Evolutionary conservation across 2,329 filamentous ascomycete species (phyloP), one percentile per base, ranked within the genome.

Genomic region (Scedosporium aurantiacum): DNA sequence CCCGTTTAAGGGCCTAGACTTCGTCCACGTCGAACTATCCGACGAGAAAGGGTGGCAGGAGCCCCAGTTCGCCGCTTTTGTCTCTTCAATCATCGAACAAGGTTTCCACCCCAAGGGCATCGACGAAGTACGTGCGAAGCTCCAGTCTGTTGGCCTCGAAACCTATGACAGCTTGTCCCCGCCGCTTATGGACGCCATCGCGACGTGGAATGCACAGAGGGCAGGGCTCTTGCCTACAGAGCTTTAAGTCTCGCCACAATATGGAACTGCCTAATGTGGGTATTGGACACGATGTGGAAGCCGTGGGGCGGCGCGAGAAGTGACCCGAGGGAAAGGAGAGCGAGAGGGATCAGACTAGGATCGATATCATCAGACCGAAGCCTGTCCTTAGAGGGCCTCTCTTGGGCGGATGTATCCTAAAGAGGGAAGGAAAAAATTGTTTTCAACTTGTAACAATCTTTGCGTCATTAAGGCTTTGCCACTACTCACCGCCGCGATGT

Each of bases 1-100:
- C 40, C 72, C 76, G n/a, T 78, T 74, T 66, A 77, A 77, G 66
- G 72, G 73, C 54, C 70, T 74, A 27, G 66, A 66, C 5, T 78
- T 75, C 55, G 67, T 76, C 57, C 68, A 68, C 10, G 75, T 76
- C 47, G 74, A 89, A 72, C 73, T 89, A 54, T 82, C 79, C 18
- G 74, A 79, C 58, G 71, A 79, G 61, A 77, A 80, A 69, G 85
- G 85, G n/a, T 88, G 86, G 85, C 85, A 88, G 72, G 85, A 87
- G 73, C 84, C 84, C 5, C 85, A 88, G 68, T 89, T 88, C 65
- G 85, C 85, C 2, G 86, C 80, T 0, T 89, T 88, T 63, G 84
- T 88, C 45, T 83, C 80, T 41, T 85, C 80, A 61, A 82, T 88
- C 63, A 86, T 88, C 63, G 85, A 88, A 79, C 84, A 87, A 68